Base-by-base conservation (phyloP, 768 basidiomycete species). In the Tylopilus subfusipes region DNA sequence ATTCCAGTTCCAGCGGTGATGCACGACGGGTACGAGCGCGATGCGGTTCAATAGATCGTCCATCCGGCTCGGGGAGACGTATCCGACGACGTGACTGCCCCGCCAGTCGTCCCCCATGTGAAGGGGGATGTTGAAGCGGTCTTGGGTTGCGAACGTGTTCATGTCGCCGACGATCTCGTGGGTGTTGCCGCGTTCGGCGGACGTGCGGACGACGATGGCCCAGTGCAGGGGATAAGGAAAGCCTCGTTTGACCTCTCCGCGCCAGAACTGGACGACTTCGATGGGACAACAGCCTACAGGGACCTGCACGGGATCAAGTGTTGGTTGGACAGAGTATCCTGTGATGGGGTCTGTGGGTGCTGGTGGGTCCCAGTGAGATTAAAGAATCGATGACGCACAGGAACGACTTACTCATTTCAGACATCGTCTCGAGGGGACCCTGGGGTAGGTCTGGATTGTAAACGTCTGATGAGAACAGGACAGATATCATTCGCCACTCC, bases 201-300 rank as follows among this genome's bases (percentile, higher is more conserved):
- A 55, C 25, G 59, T 69, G 22, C 60, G 69, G 49, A 69, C 39
- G 53, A 60, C 14, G 55, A 69, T 62, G 42, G 62, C 48, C 65
- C 69, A 69, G 56, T 71, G 68, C 1, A 70, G 48, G n/a, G 58
- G 69, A 18, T 19, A 50, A n/a, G 3, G 64, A 62, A 4, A 14
- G 4, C 57, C 44, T 2, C 24, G 51, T 4, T 18, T 8, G 44
- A 54, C 53, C 45, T 67, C 60, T 13, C 69, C 69, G 16, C 61
- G 64, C 69, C 68, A 69, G 42, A 58, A 71, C 30, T 70, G 69
- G 42, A 56, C 54, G 40, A 69, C 51, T 48, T 70, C 63, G 48
- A 71, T 60, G 31, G 63, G 50, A 40, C 53, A 63, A 34, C 8
- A 56, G 5, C 50, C 55, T 0, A 31, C 12, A 0, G 63, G 69